Percentiles rank a stretch among this genome's conserved stretches.
These are phyloP conservation scores for Gynochthodes officinalis DNA, from an alignment of 257 asterid species.

Conservation along the genomic window DNA sequence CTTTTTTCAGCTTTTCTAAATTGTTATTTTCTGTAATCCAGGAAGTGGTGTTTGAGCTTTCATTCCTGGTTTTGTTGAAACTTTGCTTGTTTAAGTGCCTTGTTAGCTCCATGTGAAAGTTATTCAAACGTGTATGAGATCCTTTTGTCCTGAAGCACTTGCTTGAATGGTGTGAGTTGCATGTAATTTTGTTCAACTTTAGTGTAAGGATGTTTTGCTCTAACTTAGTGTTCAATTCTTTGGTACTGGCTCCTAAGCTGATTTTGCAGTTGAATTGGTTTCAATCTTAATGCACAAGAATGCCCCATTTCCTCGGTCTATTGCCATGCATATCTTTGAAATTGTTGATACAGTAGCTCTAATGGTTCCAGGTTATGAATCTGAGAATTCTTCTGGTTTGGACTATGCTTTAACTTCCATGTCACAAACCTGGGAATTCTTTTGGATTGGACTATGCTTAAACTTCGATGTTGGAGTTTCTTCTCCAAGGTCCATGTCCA, in stretches of 20 bases:
- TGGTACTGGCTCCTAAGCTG: background rate
- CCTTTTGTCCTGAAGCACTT: constrained; percentile 2
- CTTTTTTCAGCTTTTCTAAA: constrained; percentile 4
- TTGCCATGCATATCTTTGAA: background rate
- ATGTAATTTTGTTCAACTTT: background rate
- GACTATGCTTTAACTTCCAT: background rate
- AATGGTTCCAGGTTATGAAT: background rate
- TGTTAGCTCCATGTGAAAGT: background rate
- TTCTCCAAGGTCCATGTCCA: background rate
- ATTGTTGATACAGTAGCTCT: background rate
- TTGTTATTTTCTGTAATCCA: constrained; percentile 16
- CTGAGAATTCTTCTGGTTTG: background rate
- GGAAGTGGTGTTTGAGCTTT: constrained; percentile 14
- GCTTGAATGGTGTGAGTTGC: constrained; percentile 9
- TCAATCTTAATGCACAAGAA: background rate
- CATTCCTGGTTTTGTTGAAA: constrained; percentile 5
- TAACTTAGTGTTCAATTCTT: background rate
- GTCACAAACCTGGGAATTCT: background rate
- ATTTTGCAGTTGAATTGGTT: background rate
- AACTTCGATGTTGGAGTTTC: background rate
- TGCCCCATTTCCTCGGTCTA: background rate
- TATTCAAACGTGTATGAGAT: constrained; percentile 1
- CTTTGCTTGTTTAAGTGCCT: background rate
- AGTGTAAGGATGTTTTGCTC: constrained; percentile 6
- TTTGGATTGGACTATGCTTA: background rate